Conservation (phyloP, 1,284 basidiomycete genomes). For the Sanghuangporus weigelae region DNA sequence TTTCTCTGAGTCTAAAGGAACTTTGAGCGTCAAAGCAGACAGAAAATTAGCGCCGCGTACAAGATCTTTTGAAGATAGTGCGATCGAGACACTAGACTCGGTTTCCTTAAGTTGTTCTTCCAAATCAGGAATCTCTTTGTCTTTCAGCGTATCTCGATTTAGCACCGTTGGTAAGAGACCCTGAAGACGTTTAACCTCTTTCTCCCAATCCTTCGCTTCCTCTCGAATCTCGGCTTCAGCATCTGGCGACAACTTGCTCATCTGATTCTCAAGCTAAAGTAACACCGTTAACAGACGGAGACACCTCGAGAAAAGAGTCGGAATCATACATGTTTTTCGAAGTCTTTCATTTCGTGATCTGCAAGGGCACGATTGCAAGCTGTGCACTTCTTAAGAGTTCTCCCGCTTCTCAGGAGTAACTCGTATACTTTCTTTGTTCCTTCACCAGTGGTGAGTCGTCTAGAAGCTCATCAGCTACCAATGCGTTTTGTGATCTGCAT, state of each 20-base stretch:
- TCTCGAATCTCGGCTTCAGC: conserved; percentile 34
- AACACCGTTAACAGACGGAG: neutral
- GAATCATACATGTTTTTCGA: conserved; percentile 57
- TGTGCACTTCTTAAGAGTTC: conserved; percentile 64
- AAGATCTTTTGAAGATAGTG: conserved; percentile 46
- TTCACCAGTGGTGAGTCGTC: conserved; percentile 26
- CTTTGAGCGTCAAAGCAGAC: neutral
- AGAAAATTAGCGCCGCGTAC: conserved; percentile 29
- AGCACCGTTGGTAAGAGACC: conserved; percentile 50
- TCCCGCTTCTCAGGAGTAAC: conserved; percentile 55
- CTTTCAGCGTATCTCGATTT: conserved; percentile 47
- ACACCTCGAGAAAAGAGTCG: neutral
- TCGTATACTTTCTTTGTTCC: conserved; percentile 58
- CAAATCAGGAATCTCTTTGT: conserved; percentile 60
- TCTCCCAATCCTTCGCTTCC: conserved; percentile 59
- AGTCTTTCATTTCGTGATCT: conserved; percentile 53
- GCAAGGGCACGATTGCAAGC: conserved; percentile 73
- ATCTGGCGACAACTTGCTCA: conserved; percentile 44
- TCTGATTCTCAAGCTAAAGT: conserved; percentile 47
- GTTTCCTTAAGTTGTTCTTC: conserved; percentile 59
- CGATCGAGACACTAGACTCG: conserved; percentile 49
- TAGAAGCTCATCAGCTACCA: conserved; percentile 10
- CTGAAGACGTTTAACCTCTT: conserved; percentile 54
- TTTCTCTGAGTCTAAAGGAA: conserved; percentile 40
- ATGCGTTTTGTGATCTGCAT: neutral